Evolutionary conservation across 2,329 filamentous ascomycete genomes (phyloP), one percentile per base, ranked within the genome.

Genomic region (Cercospora zeae-maydis): DNA sequence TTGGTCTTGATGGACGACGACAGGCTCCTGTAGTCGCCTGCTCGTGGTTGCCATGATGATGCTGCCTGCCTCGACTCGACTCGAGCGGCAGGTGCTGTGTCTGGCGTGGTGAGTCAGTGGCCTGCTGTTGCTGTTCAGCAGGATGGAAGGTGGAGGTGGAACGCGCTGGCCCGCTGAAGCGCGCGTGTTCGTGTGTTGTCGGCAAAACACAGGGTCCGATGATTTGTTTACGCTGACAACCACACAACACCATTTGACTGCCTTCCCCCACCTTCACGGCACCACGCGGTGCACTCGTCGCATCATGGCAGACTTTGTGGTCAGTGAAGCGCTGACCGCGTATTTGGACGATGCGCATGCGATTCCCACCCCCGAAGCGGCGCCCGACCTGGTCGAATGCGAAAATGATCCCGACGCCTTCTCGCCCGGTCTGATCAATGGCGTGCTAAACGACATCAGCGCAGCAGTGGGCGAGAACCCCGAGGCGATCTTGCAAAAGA

Each of bases 301-400:
- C 74, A 89, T 82, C 73, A 90, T 90, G 81, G 83, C 83, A 71
- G 85, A 88, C 74, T 99, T 99, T 80, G 91, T 98, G 77, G 91
- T 99, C 78, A 96, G 97, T 77, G 90, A 96, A 81, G 92, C 92
- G 69, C 89, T 98, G 77, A 97, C 96, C 83, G 86, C 91, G 76
- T 99, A 97, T 79, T 91, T 97, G 85, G 96, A 92, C 79, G 93
- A 98, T 76, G 93, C 95, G 8, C 82, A 87, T 51, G 85, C 86
- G 39, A 90, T 98, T 61, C 82, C 89, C 7, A 97, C 93, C 2
- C 88, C 90, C 47, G 93, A 98, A 76, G 95, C 93, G 61, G 90
- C 95, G 70, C 78, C 87, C 49, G 86, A 89, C 63, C 86, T 99
- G 19, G 83, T 92, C 71, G 93, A 98, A 75, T 96, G 91, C 84